These are phyloP conservation scores for Aspergillus avenaceus DNA, from an alignment of 495 filamentous ascomycete genomes.

Conservation along the genomic window DNA sequence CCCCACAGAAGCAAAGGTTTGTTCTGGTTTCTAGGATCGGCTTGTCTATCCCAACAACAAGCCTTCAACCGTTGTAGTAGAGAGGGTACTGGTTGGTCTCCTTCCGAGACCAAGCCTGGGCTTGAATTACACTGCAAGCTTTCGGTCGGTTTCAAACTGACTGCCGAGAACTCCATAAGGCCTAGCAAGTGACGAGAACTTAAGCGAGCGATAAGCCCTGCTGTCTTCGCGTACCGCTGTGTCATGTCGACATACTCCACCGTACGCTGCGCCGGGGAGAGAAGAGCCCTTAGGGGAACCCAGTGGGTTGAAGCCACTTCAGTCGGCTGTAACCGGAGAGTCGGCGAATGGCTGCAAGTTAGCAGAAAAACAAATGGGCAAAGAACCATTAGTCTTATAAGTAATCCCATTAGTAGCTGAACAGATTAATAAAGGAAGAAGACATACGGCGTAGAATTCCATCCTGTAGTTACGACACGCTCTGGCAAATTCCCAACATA, in stretches of 20 bases:
- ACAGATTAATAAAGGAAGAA: background rate
- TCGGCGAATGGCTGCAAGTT: constrained; percentile 52
- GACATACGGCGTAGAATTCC: constrained; percentile 64
- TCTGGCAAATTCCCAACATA: constrained; percentile 67
- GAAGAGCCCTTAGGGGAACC: constrained; percentile 64
- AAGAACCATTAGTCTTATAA: constrained; percentile 67
- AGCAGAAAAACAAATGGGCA: constrained; percentile 71
- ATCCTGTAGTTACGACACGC: constrained; percentile 66
- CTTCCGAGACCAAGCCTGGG: constrained; percentile 40
- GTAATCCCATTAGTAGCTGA: constrained; percentile 9
- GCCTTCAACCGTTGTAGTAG: constrained; percentile 22
- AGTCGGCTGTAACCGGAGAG: constrained; percentile 61
- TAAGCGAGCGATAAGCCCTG: constrained; percentile 45
- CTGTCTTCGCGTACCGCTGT: constrained; percentile 53
- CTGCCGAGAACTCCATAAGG: constrained; percentile 68
- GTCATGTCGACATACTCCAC: constrained; percentile 64
- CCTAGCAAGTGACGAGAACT: constrained; percentile 55
- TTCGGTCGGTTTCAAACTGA: constrained; percentile 60
- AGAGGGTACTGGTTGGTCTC: constrained; percentile 7
- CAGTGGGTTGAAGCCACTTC: constrained; percentile 76
- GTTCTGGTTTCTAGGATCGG: constrained; percentile 21
- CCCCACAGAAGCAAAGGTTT: constrained; percentile 70
- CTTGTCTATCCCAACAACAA: constrained; percentile 32
- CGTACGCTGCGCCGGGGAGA: constrained; percentile 59
- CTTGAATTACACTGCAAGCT: constrained; percentile 52